A percentile compares a stretch with the other conserved stretches of the same genome.
Evolutionary conservation across 2,329 filamentous ascomycete species (phyloP).

Genomic region (Xylaria sp.): DNA sequence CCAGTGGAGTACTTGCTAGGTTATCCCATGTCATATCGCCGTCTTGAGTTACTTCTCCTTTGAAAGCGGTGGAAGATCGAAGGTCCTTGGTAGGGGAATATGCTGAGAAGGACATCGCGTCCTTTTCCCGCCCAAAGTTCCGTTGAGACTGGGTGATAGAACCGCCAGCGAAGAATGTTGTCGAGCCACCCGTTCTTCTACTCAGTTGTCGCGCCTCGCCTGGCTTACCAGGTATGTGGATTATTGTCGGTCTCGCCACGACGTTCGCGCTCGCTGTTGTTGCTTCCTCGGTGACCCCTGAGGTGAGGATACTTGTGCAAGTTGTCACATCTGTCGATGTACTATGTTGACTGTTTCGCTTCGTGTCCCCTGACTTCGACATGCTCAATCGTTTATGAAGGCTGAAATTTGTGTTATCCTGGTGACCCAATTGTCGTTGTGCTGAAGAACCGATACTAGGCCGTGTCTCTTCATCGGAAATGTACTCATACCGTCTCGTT

Average conservation of each 20-base stretch:
- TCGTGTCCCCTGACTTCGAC: conserved; percentile 35
- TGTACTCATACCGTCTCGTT: conserved; percentile 40
- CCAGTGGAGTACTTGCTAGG: conserved; percentile 44
- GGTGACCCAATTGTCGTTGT: conserved; percentile 37
- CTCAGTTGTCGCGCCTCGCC: conserved; percentile 48
- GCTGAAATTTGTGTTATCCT: conserved; percentile 34
- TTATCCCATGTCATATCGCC: conserved; percentile 45
- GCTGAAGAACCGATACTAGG: conserved; percentile 37
- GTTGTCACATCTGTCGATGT: conserved; percentile 45
- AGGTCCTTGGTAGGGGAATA: conserved; percentile 26
- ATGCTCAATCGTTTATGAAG: conserved; percentile 43
- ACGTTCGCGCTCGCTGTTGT: conserved; percentile 44
- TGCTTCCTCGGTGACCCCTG: conserved; percentile 45
- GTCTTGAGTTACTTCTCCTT: conserved; percentile 29
- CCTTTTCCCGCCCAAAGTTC: conserved; percentile 38
- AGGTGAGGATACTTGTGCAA: conserved; percentile 48
- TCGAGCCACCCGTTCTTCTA: conserved; percentile 43
- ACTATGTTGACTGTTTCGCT: conserved; percentile 45
- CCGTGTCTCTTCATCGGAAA: conserved; percentile 42
- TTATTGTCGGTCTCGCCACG: conserved; percentile 48
- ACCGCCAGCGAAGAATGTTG: conserved; percentile 46
- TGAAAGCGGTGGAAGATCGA: conserved; percentile 28
- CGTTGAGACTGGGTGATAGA: conserved; percentile 44
- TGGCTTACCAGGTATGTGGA: conserved; percentile 49
- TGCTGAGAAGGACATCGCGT: conserved; percentile 19